Evolutionary conservation across 352 stramenopile genomes (phyloP).

Genomic region (Globisporangium spiculum): DNA sequence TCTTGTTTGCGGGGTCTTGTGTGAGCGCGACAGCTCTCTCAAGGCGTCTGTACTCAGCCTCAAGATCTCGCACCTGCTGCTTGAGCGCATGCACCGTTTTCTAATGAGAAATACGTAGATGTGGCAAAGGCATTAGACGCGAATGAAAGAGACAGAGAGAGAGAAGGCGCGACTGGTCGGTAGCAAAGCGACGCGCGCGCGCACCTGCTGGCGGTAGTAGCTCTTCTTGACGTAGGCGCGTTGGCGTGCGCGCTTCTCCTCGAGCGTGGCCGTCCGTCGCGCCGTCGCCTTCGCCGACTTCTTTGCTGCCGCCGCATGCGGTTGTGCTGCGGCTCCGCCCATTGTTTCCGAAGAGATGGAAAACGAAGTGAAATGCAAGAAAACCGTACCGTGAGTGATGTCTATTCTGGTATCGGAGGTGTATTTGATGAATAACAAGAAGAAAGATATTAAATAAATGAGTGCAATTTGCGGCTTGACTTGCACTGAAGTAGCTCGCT

Average conservation of each 20-base stretch:
- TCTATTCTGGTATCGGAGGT: not conserved
- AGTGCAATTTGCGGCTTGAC: no score
- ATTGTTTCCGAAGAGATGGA: not conserved
- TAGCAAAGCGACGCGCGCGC: not conserved
- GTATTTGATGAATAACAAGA: no score
- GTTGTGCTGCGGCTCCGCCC: not conserved
- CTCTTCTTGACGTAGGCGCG: slow-evolving; percentile 49
- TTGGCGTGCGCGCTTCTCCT: slow-evolving; percentile 48
- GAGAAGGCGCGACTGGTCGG: not conserved
- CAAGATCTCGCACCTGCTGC: slow-evolving; percentile 25
- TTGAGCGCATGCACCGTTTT: slow-evolving; percentile 29
- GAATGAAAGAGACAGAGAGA: not conserved
- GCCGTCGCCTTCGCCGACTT: not conserved
- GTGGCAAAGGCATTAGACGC: not conserved
- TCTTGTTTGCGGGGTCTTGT: not conserved
- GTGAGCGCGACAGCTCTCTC: slow-evolving; percentile 3
- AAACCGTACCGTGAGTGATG: not conserved
- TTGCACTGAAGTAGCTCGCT: no score
- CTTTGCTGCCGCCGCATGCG: not conserved
- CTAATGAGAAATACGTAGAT: slow-evolving; percentile 11
- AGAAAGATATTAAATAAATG: no score
- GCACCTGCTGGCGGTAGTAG: slow-evolving; percentile 40
- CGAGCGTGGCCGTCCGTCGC: slow-evolving; percentile 20
- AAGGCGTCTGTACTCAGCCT: slow-evolving; percentile 13
- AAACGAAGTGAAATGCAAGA: not conserved